Conservation (phyloP, 352 stramenopile species). For the Pythium angustatum region DNA sequence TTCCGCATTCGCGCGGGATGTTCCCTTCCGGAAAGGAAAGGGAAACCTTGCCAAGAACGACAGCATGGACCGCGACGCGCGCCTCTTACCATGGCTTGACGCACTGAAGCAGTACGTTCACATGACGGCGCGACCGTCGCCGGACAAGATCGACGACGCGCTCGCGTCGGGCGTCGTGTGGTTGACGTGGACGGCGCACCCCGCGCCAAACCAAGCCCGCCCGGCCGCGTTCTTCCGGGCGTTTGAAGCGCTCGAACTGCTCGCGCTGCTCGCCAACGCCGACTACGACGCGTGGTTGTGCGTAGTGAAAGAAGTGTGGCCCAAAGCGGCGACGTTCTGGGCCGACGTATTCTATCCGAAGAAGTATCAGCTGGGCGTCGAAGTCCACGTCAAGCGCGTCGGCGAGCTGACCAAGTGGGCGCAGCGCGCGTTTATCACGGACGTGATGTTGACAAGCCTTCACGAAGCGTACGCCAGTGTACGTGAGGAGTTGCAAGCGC, state of each 20-base stretch:
- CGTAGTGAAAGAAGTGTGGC: background rate
- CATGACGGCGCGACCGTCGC: background rate
- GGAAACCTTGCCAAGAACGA: too few relatives aligned
- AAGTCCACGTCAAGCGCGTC: background rate
- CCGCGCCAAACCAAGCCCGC: background rate
- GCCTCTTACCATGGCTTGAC: background rate
- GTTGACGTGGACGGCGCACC: background rate
- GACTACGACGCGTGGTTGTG: conserved; percentile 2
- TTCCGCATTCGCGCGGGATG: too few relatives aligned
- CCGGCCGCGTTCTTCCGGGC: background rate
- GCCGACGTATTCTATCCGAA: background rate
- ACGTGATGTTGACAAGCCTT: background rate
- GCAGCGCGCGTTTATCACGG: background rate
- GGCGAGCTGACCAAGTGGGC: background rate
- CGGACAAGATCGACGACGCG: background rate
- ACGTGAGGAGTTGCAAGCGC: background rate
- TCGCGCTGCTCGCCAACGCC: conserved; percentile 2
- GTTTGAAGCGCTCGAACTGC: conserved; percentile 9
- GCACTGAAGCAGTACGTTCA: background rate
- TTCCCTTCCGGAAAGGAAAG: too few relatives aligned
- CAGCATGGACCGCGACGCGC: too few relatives aligned
- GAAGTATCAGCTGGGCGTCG: background rate
- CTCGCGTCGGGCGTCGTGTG: background rate
- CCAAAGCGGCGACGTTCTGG: background rate
- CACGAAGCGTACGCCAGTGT: background rate